phyloP scores from a whole-genome alignment of 495 filamentous ascomycete genomes.

The Hypoxylon crocopeplum region DNA sequence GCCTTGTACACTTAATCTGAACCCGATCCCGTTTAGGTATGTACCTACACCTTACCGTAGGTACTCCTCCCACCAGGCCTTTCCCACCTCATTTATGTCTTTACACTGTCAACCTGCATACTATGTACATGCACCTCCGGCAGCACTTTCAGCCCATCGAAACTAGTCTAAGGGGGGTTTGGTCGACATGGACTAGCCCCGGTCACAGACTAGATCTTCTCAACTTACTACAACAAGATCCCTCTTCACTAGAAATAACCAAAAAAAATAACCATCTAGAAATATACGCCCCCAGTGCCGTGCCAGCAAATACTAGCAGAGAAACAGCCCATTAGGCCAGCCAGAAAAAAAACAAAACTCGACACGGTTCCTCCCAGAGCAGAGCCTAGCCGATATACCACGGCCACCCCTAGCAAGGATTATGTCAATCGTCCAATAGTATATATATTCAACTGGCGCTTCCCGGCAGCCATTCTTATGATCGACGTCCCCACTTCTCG shows the following conservation, averaged over 20 bases:
- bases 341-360: conserved; percentile 15
- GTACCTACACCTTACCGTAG: conserved; percentile 1
- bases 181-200: conserved; percentile 22
- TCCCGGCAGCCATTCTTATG: conserved; percentile 36
- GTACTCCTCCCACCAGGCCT: conserved; percentile 1
- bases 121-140: conserved; percentile 21
- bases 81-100: conserved; percentile 13
- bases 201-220: conserved; percentile 16
- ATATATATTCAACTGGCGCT: conserved; percentile 41
- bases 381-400: neutral
- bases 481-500: conserved; percentile 43
- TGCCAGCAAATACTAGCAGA: neutral
- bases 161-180: conserved; percentile 13
- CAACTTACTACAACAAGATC: conserved; percentile 21
- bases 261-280: conserved; percentile 5
- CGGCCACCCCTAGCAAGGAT: conserved; percentile 29
- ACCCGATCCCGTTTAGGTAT: no score
- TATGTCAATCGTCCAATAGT: conserved; percentile 29
- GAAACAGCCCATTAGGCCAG: neutral
- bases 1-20: neutral
- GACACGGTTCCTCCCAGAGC: conserved; percentile 5
- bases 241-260: conserved; percentile 23
- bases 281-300: neutral
- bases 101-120: conserved; percentile 16
- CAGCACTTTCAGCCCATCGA: conserved; percentile 33